Conservation (phyloP, 352 stramenopile genomes). For the Pseudoperonospora humuli region DNA sequence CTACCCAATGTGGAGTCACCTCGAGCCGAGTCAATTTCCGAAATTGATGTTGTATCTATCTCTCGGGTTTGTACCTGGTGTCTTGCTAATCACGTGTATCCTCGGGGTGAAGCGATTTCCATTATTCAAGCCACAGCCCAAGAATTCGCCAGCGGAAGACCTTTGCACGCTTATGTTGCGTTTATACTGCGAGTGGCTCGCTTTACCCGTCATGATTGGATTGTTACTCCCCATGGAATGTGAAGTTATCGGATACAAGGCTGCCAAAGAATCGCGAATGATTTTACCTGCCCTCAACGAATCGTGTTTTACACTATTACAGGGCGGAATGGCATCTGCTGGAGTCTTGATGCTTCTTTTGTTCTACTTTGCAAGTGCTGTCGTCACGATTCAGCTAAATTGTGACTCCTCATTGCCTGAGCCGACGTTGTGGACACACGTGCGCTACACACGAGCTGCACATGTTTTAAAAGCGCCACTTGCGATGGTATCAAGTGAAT, state of each 20-base stretch:
- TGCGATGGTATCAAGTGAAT: too few relatives aligned
- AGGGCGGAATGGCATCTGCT: slow-evolving; percentile 23
- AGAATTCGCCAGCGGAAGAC: slow-evolving; percentile 34
- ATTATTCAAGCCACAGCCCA: slow-evolving; percentile 60
- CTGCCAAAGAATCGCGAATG: slow-evolving; percentile 7
- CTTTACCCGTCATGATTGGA: slow-evolving; percentile 38
- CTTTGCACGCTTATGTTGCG: slow-evolving; percentile 38
- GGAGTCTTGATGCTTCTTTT: slow-evolving; percentile 16
- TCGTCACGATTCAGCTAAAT: slow-evolving; percentile 51
- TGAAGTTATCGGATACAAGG: slow-evolving; percentile 36
- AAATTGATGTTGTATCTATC: too few relatives aligned
- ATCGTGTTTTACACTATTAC: slow-evolving; percentile 32
- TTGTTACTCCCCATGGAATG: slow-evolving; percentile 52
- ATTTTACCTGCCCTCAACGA: slow-evolving; percentile 19
- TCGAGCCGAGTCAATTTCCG: too few relatives aligned
- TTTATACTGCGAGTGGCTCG: slow-evolving; percentile 48
- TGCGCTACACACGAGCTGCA: too few relatives aligned
- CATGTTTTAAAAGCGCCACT: too few relatives aligned
- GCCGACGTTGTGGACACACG: too few relatives aligned
- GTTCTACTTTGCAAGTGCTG: slow-evolving; percentile 27
- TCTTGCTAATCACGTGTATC: too few relatives aligned
- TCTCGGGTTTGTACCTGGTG: too few relatives aligned
- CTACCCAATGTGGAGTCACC: too few relatives aligned
- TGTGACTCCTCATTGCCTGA: too few relatives aligned
- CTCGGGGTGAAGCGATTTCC: too few relatives aligned